Conservation (phyloP, 1,284 basidiomycete genomes). For the Cutaneotrichosporon arboriforme region DNA sequence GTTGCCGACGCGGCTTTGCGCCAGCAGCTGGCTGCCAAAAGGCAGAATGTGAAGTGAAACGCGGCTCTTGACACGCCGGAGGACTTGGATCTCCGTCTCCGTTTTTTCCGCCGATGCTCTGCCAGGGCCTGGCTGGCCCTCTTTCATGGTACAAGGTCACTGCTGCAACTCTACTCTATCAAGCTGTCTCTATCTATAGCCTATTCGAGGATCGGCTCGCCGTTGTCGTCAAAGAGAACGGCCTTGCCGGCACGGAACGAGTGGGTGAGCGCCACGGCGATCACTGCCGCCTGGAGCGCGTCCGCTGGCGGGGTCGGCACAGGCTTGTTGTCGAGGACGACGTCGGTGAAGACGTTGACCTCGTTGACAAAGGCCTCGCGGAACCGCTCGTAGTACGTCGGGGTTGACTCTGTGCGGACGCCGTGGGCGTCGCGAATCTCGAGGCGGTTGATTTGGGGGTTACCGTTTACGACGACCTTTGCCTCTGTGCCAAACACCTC, state of each 20-base stretch:
- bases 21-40: too few relatives aligned
- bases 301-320: slow-evolving; percentile 23
- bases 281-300: slow-evolving; percentile 28
- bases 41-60: too few relatives aligned
- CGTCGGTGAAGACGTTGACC: slow-evolving; percentile 16
- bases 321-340: slow-evolving; percentile 16
- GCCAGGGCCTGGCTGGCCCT: too few relatives aligned
- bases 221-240: slow-evolving; percentile 28
- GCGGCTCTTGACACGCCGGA: too few relatives aligned
- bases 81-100: too few relatives aligned
- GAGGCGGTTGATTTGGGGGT: slow-evolving; percentile 25
- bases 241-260: slow-evolving; percentile 21
- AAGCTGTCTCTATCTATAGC: slow-evolving; percentile 10
- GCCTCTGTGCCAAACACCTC: slow-evolving; percentile 31
- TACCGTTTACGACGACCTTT: slow-evolving; percentile 29
- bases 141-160: too few relatives aligned
- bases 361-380: slow-evolving; percentile 34
- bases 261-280: slow-evolving; percentile 27
- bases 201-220: slow-evolving; percentile 21
- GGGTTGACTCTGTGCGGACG: slow-evolving; percentile 24
- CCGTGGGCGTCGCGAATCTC: slow-evolving; percentile 30
- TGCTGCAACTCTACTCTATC: slow-evolving; percentile 1
- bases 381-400: slow-evolving; percentile 25
- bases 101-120: too few relatives aligned
- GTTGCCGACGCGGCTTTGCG: too few relatives aligned